Base-by-base conservation (phyloP, 1,284 basidiomycete species). In the Clitocybe nebularis region DNA sequence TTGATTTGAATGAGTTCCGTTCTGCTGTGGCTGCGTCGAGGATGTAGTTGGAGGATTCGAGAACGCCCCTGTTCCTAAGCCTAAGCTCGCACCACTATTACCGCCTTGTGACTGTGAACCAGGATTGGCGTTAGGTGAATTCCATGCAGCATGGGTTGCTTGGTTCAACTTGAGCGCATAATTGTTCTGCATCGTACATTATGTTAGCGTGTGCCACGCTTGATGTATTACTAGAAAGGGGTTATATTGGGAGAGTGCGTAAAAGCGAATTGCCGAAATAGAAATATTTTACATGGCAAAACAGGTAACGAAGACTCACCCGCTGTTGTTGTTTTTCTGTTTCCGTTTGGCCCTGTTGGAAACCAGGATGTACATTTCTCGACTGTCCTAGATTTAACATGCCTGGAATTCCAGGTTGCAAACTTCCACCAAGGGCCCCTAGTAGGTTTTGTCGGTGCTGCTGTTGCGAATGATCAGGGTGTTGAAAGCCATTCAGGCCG, bases 401-500 rank as follows among this genome's bases (percentile, higher is more conserved):
- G 20, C 84, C 84, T 3, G 84, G 84, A 43, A 81, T 72, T 41
- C 56, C 64, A 55, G 72, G 68, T 48, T 65, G 71, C 40, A 65
- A 44, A 28, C 54, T 64, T 45, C 61, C 59, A 36, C 69, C 65
- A 50, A 81, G 53, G 29, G 71, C 67, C 41, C 79, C 77, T 22
- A 83, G 57, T 16, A 80, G 59, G 45, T 52, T 77, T 51, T 79
- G 71, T 44, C 79, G 74, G 60, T 77, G 69, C 52, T 69, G 70
- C 47, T 69, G 69, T 42, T 70, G 62, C 39, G 56, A 52, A 36
- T 57, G 77, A 48, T 71, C 69, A 39, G 62, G 63, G 45, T 69
- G 62, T 55, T 72, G 74, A 55, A 82, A 84, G 13, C 84, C 84
- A 55, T 85, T 85, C 36, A 87, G 61, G 16, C 82, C 83, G n/a